Evolutionary conservation across 2,329 filamentous ascomycete genomes (phyloP).

Genomic region (Fusarium pseudonygamai): DNA sequence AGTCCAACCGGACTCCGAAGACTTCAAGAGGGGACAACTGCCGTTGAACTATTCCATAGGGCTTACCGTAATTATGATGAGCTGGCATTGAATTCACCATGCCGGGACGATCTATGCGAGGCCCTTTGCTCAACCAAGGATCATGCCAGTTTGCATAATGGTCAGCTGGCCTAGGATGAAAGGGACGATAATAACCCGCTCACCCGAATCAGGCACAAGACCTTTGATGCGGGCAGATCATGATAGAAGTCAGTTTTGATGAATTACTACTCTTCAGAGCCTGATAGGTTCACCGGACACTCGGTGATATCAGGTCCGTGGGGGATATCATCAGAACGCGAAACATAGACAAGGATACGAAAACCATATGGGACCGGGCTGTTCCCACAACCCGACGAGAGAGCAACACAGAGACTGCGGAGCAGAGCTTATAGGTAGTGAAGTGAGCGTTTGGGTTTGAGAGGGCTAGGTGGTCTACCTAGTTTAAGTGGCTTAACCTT

Average conservation of each 20-base stretch:
- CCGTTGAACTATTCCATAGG: neutral
- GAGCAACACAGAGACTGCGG: neutral
- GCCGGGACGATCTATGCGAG: neutral
- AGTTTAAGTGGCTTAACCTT: conserved; percentile 19
- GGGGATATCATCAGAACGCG: neutral
- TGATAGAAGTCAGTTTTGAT: neutral
- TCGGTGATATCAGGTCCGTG: neutral
- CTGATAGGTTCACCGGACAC: neutral
- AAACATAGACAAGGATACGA: conserved; percentile 4
- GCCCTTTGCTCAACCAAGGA: neutral
- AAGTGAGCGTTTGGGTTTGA: neutral
- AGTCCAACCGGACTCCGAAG: neutral
- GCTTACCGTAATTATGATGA: neutral
- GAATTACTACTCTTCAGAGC: neutral
- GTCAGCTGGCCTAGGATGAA: neutral
- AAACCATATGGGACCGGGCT: neutral
- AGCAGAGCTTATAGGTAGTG: neutral
- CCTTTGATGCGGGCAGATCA: neutral
- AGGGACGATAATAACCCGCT: neutral
- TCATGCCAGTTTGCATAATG: neutral
- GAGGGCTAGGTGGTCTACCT: neutral
- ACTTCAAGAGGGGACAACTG: neutral
- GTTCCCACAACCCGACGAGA: neutral
- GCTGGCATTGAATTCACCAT: neutral
- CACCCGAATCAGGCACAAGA: neutral